These are phyloP conservation scores for Schizothecium vesticola DNA, from an alignment of 495 filamentous ascomycete species.

Conservation along the genomic window DNA sequence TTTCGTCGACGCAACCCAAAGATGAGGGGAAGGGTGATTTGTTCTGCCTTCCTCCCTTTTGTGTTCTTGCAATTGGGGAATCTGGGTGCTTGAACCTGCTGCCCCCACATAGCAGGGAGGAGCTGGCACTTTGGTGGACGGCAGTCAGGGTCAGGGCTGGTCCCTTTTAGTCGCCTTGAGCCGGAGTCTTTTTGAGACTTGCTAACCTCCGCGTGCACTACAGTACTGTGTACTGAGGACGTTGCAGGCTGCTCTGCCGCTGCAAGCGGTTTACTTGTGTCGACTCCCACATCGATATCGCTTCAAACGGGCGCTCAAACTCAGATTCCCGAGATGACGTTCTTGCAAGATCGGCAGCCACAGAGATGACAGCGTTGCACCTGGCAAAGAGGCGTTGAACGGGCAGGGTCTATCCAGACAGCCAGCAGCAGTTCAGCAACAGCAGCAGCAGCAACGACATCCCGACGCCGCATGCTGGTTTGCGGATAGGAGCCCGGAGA, in stretches of 20 bases:
- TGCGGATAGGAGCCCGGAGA: background rate
- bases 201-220: background rate
- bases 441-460: background rate
- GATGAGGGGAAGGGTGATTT: background rate
- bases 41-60: background rate
- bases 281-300: background rate
- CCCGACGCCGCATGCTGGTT: background rate
- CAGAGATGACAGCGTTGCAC: conserved; percentile 4
- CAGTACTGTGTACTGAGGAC: no score
- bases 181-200: background rate
- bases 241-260: background rate
- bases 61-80: background rate
- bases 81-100: background rate
- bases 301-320: background rate
- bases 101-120: background rate
- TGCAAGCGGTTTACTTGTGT: background rate
- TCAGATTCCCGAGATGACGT: conserved; percentile 10
- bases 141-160: background rate
- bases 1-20: background rate
- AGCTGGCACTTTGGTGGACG: background rate
- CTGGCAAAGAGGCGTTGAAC: background rate
- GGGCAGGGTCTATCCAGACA: background rate
- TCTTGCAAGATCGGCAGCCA: conserved; percentile 3
- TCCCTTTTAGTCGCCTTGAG: background rate
- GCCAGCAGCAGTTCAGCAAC: background rate